phyloP scores from a whole-genome alignment of 768 basidiomycete genomes.

The Lactarius quietus region DNA sequence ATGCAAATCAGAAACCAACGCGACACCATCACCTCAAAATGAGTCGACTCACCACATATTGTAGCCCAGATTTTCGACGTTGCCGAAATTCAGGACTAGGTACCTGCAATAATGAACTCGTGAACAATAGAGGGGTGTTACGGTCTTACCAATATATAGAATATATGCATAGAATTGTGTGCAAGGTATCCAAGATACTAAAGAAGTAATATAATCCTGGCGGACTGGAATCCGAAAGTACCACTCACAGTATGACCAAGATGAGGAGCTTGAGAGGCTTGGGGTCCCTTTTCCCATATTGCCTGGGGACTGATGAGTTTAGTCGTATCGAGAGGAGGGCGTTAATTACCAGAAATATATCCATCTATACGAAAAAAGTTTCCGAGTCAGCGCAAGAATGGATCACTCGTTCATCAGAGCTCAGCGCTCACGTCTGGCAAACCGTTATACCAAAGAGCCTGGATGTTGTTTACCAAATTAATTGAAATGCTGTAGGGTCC shows the following conservation, averaged over 20 bases:
- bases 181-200: conserved; percentile 44
- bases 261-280: neutral
- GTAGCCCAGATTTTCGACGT: conserved; percentile 36
- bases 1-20: neutral
- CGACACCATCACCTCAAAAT: neutral
- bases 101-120: conserved; percentile 35
- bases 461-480: neutral
- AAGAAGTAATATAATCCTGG: neutral
- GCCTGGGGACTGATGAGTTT: neutral
- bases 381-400: neutral
- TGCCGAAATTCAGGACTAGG: conserved; percentile 44
- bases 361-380: conserved; percentile 6
- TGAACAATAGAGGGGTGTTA: neutral
- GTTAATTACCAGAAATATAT: neutral
- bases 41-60: conserved; percentile 40
- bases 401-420: neutral
- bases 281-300: neutral
- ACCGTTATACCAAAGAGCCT: conserved; percentile 9
- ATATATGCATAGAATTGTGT: conserved; percentile 43
- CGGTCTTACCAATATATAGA: conserved; percentile 46
- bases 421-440: conserved; percentile 11
- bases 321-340: neutral
- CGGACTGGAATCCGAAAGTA: neutral
- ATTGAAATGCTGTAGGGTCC: neutral
- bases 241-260: neutral